phyloP scores from a whole-genome alignment of 2,329 filamentous ascomycete genomes.

The Allantophomopsis cytisporea region DNA sequence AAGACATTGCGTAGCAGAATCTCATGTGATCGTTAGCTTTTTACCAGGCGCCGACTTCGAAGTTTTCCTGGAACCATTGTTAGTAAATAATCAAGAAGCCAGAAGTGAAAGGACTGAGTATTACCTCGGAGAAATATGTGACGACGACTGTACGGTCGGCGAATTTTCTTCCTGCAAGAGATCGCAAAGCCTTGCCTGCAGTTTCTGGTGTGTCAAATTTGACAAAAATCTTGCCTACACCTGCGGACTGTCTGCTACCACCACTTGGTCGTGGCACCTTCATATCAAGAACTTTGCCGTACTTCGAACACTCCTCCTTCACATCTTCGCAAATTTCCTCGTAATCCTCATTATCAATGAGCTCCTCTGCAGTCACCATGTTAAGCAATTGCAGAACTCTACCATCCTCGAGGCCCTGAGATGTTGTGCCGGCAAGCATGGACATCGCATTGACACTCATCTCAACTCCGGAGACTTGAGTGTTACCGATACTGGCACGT shows the following conservation, averaged over 20 bases:
- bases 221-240: conserved; percentile 95
- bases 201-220: conserved; percentile 74
- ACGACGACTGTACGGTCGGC: conserved; percentile 91
- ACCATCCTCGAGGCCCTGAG: conserved; percentile 63
- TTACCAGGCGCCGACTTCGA: conserved; percentile 41
- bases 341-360: conserved; percentile 90
- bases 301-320: conserved; percentile 84
- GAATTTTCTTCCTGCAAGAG: conserved; percentile 92
- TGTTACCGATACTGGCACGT: conserved; percentile 83
- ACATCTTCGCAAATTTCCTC: conserved; percentile 97
- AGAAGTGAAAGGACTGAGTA: conserved; percentile 6
- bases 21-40: neutral
- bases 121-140: conserved; percentile 89
- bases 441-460: conserved; percentile 98
- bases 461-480: conserved; percentile 83
- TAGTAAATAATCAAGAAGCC: conserved; percentile 11
- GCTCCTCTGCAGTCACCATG: conserved; percentile 94
- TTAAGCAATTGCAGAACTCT: conserved; percentile 87
- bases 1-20: too few species aligned
- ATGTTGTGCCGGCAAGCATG: conserved; percentile 84
- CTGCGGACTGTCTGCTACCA: conserved; percentile 70
- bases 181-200: conserved; percentile 71
- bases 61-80: conserved; percentile 59
- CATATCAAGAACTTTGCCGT: conserved; percentile 70
- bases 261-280: conserved; percentile 85